Conservation (phyloP, 2,329 filamentous ascomycete genomes). For the Sporothrix humicola region DNA sequence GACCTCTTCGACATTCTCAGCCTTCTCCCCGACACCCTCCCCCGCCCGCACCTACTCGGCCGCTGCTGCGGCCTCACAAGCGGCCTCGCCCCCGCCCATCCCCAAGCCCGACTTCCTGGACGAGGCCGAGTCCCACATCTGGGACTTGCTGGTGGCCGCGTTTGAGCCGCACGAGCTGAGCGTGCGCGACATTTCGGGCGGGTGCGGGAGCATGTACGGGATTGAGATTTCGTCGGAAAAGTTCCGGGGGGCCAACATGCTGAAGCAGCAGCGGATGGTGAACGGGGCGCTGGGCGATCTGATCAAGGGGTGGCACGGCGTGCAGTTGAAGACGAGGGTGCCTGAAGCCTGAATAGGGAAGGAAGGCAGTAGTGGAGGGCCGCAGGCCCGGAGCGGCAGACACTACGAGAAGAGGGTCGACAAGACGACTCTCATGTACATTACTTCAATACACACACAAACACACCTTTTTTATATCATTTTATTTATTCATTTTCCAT, state of each 20-base stretch:
- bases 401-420: not conserved
- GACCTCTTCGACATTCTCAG: not conserved
- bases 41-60: not conserved
- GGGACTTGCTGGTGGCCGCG: constrained; percentile 57
- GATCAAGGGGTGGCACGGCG: constrained; percentile 81
- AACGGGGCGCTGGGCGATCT: constrained; percentile 75
- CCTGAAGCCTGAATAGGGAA: constrained; percentile 47
- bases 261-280: constrained; percentile 84
- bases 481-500: not conserved
- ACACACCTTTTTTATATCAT: not conserved
- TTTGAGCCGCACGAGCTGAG: constrained; percentile 59
- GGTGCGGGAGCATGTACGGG: constrained; percentile 86
- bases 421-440: not conserved
- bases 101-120: constrained; percentile 59
- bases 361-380: not conserved
- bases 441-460: not conserved
- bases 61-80: not conserved
- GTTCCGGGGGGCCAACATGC: constrained; percentile 72
- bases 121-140: constrained; percentile 64
- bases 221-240: constrained; percentile 75
- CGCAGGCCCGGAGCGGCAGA: not conserved
- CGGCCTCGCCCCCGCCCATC: constrained; percentile 29
- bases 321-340: constrained; percentile 76
- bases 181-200: constrained; percentile 81
- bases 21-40: not conserved